These are phyloP conservation scores for Gossypium bickii DNA, from an alignment of 345 rosid genomes.

Conservation along the genomic window DNA sequence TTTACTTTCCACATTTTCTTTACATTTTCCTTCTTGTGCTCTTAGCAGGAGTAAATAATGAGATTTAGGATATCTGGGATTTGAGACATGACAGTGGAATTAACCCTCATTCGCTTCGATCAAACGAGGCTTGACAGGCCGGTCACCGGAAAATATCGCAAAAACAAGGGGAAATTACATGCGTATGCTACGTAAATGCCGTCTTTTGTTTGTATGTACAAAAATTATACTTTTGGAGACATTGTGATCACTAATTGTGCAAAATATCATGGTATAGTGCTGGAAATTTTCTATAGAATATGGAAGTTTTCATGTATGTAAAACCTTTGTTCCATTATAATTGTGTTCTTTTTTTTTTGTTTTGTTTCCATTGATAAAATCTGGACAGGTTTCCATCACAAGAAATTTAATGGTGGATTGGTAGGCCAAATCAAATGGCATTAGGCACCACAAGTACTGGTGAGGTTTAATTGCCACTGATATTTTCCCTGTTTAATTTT, in stretches of 20 bases:
- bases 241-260: neutral
- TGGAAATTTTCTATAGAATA: neutral
- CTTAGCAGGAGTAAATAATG: constrained; percentile 1
- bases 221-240: neutral
- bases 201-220: neutral
- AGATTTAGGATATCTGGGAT: neutral
- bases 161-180: neutral
- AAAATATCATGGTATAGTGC: neutral
- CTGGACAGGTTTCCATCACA: neutral
- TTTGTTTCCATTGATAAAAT: neutral
- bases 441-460: neutral
- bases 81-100: neutral
- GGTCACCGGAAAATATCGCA: neutral
- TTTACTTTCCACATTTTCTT: neutral
- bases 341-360: neutral
- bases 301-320: neutral
- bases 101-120: neutral
- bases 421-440: neutral
- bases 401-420: neutral
- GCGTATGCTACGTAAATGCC: neutral
- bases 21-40: neutral
- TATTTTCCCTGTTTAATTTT: neutral
- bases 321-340: neutral
- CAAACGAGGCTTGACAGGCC: neutral
- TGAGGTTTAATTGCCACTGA: neutral